Evolutionary conservation across 495 filamentous ascomycete genomes (phyloP).

Genomic region (Parmelia sp.): DNA sequence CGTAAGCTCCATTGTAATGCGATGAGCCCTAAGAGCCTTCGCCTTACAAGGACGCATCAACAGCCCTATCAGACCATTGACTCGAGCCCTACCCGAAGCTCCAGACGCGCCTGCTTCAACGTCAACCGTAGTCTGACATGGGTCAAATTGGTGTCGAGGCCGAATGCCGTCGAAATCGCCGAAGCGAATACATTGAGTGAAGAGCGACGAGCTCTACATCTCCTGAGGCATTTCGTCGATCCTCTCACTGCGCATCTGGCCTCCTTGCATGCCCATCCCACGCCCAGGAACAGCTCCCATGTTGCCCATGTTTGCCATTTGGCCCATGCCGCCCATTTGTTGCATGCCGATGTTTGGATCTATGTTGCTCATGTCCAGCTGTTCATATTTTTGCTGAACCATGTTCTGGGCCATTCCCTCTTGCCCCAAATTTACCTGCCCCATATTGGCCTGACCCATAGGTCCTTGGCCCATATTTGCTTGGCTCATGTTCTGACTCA

Average conservation of each 20-base stretch:
- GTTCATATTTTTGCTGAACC: slow-evolving; percentile 7
- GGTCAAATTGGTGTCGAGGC: not conserved
- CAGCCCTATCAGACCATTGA: slow-evolving; percentile 16
- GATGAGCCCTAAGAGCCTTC: slow-evolving; percentile 13
- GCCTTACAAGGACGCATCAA: slow-evolving; percentile 20
- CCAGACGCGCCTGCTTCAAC: slow-evolving; percentile 11
- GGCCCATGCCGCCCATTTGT: slow-evolving; percentile 15
- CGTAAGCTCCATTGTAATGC: slow-evolving; percentile 10
- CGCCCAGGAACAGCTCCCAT: slow-evolving; percentile 11
- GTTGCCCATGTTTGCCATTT: slow-evolving; percentile 14
- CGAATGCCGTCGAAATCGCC: slow-evolving; percentile 1
- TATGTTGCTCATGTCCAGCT: slow-evolving; percentile 24
- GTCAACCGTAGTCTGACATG: slow-evolving; percentile 6
- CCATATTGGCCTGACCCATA: slow-evolving; percentile 13
- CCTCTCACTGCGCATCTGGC: slow-evolving; percentile 13
- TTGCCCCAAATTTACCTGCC: slow-evolving; percentile 16
- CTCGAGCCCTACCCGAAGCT: slow-evolving; percentile 19
- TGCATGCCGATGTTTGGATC: slow-evolving; percentile 22
- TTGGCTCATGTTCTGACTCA: slow-evolving; percentile 16
- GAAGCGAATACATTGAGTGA: not conserved
- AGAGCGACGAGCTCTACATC: slow-evolving; percentile 15
- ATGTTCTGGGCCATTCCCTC: slow-evolving; percentile 11
- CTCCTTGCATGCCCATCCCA: slow-evolving; percentile 17
- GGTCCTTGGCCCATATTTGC: slow-evolving; percentile 9
- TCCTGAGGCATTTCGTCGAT: slow-evolving; percentile 24